Base-by-base conservation (phyloP, 2,329 filamentous ascomycete genomes). In the Penicillium sp. region DNA sequence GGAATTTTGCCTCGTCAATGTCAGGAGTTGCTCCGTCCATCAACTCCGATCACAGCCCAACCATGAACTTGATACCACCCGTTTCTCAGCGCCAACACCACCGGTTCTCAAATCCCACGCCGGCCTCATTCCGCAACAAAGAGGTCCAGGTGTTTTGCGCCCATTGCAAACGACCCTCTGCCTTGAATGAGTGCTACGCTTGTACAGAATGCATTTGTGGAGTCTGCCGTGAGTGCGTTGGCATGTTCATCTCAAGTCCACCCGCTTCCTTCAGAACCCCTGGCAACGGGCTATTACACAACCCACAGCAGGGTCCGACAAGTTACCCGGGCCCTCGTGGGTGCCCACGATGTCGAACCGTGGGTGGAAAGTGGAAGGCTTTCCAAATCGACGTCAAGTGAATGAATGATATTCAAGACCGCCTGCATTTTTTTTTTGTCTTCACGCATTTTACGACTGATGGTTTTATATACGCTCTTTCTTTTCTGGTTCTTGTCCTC, bases 181-280 rank as follows among this genome's bases (percentile, higher is more conserved):
- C 87, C 10, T 78, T 97, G 24, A 88, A 86, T 66, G 89, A 93
- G 66, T 94, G 90, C 32, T 97, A 92, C 68, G 93, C 93, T 21
- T 97, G 93, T 72, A 96, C 92, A 1, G 92, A 97, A 73, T 97
- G 94, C 72, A 96, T 97, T 59, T 96, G 91, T 70, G 93, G 92
- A 14, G 83, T 97, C 46, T 97, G 94, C 73, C 85, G 88, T 59
- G 86, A 91, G 55, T 97, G 93, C 67, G 91, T 97, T 54, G 67
- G 69, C 50, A 69, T 74, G 68, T 76, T 77, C 61, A 72, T 77
- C 48, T 68, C 70, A 57, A 75, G 74, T 55, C 74, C 75, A 18
- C 69, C 75, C 0, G 64, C 70, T 14, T 69, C 72, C 1, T 74
- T 74, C 50, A 59, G 71, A 16, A 75, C 70, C 46, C 66, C 67